Evolutionary conservation across 345 rosid genomes (phyloP).

Genomic region (Gossypium turneri): DNA sequence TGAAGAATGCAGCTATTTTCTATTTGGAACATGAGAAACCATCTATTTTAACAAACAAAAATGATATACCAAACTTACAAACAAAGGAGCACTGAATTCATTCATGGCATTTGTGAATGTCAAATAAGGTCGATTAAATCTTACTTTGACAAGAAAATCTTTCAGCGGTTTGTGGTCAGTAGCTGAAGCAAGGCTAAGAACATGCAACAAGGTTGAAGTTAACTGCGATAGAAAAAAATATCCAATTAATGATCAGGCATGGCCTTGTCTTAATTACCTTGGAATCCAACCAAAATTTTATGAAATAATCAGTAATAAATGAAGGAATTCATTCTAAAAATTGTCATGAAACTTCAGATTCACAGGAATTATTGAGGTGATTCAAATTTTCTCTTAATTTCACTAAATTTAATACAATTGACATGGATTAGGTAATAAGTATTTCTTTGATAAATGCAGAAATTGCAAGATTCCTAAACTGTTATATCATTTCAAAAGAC

Average conservation of each 20-base stretch:
- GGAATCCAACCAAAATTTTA: not conserved
- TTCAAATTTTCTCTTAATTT: not conserved
- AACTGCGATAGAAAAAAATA: slow-evolving; percentile 41
- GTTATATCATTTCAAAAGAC: not conserved
- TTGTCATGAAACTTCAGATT: not conserved
- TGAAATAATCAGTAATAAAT: not conserved
- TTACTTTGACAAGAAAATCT: slow-evolving; percentile 79
- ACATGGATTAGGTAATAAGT: not conserved
- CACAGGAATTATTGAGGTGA: slow-evolving; percentile 10
- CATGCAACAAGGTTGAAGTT: slow-evolving; percentile 78
- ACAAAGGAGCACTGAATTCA: slow-evolving; percentile 1
- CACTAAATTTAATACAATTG: not conserved
- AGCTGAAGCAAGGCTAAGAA: slow-evolving; percentile 59
- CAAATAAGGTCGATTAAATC: slow-evolving; percentile 8
- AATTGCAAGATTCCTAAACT: slow-evolving; percentile 1
- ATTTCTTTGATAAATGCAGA: not conserved
- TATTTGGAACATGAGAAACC: not conserved
- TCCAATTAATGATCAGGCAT: not conserved
- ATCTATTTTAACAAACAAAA: not conserved
- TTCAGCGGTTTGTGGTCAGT: slow-evolving; percentile 50
- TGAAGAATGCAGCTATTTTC: not conserved
- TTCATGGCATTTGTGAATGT: not conserved
- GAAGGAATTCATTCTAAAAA: not conserved
- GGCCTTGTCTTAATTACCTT: not conserved
- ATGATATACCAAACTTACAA: not conserved